These are phyloP conservation scores for Daldinia sp. DNA, from an alignment of 2,329 filamentous ascomycete genomes.

Conservation along the genomic window DNA sequence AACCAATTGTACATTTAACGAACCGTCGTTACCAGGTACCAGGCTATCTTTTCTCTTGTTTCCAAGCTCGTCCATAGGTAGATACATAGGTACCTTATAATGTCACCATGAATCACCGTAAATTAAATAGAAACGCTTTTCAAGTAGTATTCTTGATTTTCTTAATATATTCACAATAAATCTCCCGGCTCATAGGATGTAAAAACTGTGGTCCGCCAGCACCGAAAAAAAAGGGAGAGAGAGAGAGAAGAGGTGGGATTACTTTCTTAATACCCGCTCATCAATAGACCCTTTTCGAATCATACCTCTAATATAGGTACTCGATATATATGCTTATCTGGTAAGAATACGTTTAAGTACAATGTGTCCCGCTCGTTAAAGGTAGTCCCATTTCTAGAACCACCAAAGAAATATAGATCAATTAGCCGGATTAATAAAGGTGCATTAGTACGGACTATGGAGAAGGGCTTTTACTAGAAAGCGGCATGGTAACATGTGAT, in stretches of 20 bases:
- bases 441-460: neutral
- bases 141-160: neutral
- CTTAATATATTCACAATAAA: neutral
- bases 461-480: neutral
- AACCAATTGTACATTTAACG: neutral
- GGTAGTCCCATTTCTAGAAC: neutral
- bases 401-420: neutral
- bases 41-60: neutral
- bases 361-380: too few relatives aligned
- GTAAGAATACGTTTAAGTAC: too few relatives aligned
- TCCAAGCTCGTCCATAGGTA: neutral
- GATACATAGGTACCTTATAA: neutral
- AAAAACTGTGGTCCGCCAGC: too few relatives aligned
- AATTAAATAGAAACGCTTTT: neutral
- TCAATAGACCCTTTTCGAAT: too few relatives aligned
- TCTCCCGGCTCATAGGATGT: too few relatives aligned
- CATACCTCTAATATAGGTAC: neutral
- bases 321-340: too few relatives aligned
- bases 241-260: too few relatives aligned
- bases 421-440: neutral
- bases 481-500: slow-evolving; percentile 13
- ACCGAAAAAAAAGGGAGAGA: too few relatives aligned
- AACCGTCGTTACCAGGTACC: neutral
- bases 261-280: too few relatives aligned
- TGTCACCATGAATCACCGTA: too few relatives aligned